phyloP scores from a whole-genome alignment of 2,329 filamentous ascomycete species.

The Diatrype stigma region DNA sequence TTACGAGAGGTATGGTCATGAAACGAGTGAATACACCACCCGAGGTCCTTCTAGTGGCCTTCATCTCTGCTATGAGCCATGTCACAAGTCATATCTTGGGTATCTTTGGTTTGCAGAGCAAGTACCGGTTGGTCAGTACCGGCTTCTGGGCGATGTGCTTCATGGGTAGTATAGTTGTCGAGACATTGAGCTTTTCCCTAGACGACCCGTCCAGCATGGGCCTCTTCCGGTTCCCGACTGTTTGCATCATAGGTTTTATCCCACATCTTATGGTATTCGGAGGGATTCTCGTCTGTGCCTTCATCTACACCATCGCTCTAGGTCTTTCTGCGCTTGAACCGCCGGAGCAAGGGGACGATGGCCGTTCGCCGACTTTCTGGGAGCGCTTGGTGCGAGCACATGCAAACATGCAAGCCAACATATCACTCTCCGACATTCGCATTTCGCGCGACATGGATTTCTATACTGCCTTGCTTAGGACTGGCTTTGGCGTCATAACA shows the following conservation, averaged over 20 bases:
- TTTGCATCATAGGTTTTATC: conserved; percentile 92
- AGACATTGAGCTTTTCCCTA: conserved; percentile 58
- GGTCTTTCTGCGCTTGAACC: conserved; percentile 68
- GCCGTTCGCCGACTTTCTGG: conserved; percentile 36
- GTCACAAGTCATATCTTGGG: conserved; percentile 80
- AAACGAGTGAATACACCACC: conserved; percentile 82
- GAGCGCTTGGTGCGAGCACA: conserved; percentile 70
- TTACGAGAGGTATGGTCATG: conserved; percentile 65
- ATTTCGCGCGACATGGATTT: conserved; percentile 90
- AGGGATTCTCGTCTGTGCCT: conserved; percentile 71
- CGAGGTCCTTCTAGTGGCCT: conserved; percentile 79
- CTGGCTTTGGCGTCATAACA: conserved; percentile 83
- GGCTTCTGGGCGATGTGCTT: conserved; percentile 88
- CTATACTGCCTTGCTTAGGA: conserved; percentile 81
- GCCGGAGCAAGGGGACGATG: conserved; percentile 40
- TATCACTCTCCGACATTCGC: conserved; percentile 75
- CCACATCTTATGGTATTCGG: conserved; percentile 83
- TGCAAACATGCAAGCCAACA: conserved; percentile 86
- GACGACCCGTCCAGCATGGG: conserved; percentile 60
- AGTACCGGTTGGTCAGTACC: conserved; percentile 79
- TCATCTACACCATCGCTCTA: conserved; percentile 76
- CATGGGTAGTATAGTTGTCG: conserved; percentile 80
- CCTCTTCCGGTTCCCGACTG: conserved; percentile 82
- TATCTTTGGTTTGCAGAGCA: conserved; percentile 73
- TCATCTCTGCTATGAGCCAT: conserved; percentile 87